Evolutionary conservation across 441 rosid genomes (phyloP).

Genomic region (Populus hybrid): DNA sequence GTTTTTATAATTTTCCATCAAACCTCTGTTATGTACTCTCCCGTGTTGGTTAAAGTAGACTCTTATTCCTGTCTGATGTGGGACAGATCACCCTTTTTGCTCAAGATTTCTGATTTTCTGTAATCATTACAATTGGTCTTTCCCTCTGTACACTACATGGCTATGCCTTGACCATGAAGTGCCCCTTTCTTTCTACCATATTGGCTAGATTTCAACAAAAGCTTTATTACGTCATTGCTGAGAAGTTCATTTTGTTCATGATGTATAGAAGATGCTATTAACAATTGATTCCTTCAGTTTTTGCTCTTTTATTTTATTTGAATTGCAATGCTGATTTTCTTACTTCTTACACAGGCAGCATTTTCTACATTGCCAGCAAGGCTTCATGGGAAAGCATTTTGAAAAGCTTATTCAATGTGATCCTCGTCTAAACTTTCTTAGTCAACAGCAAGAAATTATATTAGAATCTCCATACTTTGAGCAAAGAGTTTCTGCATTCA

Average conservation of each 20-base stretch:
- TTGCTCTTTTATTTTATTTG: neutral
- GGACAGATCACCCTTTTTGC: neutral
- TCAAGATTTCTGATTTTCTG: neutral
- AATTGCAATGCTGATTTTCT: neutral
- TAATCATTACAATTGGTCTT: neutral
- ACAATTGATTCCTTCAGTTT: neutral
- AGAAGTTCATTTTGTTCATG: neutral
- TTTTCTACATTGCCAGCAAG: constrained; percentile 51
- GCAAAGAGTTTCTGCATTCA: constrained; percentile 20
- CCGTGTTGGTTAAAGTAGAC: neutral
- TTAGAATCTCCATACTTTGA: constrained; percentile 50
- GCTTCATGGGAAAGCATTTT: constrained; percentile 48
- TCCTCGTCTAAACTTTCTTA: constrained; percentile 51
- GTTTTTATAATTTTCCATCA: neutral
- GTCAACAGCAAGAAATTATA: constrained; percentile 43
- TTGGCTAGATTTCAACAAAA: too few species aligned
- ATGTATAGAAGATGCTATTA: neutral
- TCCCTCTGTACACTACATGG: neutral
- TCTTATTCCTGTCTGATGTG: neutral
- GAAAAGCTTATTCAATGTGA: constrained; percentile 64
- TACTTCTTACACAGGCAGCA: constrained; percentile 34
- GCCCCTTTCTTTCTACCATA: too few species aligned
- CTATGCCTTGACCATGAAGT: neutral
- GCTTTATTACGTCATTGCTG: neutral
- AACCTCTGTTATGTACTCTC: neutral